phyloP scores from a whole-genome alignment of 176 grass and related monocot genomes.

The Eleusine coracana region DNA sequence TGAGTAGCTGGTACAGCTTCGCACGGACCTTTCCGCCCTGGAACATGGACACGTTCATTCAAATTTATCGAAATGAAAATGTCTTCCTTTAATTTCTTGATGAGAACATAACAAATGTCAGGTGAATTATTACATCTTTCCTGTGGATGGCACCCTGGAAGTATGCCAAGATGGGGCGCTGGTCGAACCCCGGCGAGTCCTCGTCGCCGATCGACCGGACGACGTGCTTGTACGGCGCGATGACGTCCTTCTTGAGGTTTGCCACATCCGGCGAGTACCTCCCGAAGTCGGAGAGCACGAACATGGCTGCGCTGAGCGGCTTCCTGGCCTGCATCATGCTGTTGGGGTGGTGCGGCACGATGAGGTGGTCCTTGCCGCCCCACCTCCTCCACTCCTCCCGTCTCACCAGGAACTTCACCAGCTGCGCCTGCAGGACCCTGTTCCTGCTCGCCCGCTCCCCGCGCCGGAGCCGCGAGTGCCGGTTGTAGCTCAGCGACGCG shows the following conservation, averaged over 20 bases:
- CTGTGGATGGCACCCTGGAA: conserved; percentile 86
- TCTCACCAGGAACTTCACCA: conserved; percentile 60
- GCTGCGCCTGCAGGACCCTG: conserved; percentile 60
- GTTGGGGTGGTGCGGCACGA: conserved; percentile 89
- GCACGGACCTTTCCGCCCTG: conserved; percentile 83
- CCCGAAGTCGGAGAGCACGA: conserved; percentile 79
- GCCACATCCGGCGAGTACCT: conserved; percentile 73
- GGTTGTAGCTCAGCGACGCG: conserved; percentile 87
- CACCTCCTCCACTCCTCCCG: conserved; percentile 61
- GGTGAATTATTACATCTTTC: conserved; percentile 64
- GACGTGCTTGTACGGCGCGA: conserved; percentile 86
- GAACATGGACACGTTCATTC: neutral
- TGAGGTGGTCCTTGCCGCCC: conserved; percentile 70
- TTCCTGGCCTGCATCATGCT: conserved; percentile 77
- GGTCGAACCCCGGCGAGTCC: conserved; percentile 53
- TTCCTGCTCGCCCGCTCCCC: conserved; percentile 51
- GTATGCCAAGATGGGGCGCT: conserved; percentile 60
- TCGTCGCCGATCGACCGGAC: conserved; percentile 51
- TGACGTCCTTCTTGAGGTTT: conserved; percentile 85
- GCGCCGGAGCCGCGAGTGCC: conserved; percentile 64
- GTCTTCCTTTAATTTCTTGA: neutral
- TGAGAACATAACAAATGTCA: too few species aligned
- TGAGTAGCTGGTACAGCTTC: conserved; percentile 66
- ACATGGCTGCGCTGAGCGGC: conserved; percentile 67
- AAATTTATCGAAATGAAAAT: neutral